phyloP scores from a whole-genome alignment of 78 protist genomes.

The Capsaspora owczarzaki region DNA sequence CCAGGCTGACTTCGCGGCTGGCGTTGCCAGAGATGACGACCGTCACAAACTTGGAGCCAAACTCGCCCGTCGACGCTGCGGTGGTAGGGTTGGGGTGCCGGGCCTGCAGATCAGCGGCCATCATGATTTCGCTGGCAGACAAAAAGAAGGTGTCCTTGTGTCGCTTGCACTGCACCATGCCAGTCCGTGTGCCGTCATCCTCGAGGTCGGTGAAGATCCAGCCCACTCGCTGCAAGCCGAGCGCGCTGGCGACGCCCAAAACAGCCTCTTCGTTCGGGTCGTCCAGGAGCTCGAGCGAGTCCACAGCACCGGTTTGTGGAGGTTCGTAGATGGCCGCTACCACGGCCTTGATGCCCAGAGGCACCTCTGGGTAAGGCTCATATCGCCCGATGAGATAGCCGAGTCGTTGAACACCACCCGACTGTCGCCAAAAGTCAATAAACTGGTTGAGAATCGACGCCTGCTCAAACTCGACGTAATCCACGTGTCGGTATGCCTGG shows the following conservation, averaged over 20 bases:
- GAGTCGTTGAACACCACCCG: conserved; percentile 32
- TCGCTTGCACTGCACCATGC: conserved; percentile 28
- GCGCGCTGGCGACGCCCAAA: neutral
- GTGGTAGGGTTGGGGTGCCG: conserved; percentile 11
- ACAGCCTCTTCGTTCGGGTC: conserved; percentile 2
- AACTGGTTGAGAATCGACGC: conserved; percentile 19
- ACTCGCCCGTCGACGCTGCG: conserved; percentile 13
- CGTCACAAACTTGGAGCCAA: conserved; percentile 42
- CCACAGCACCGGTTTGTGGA: neutral
- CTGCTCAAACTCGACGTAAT: conserved; percentile 34
- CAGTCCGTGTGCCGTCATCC: conserved; percentile 18
- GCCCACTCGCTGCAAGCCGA: conserved; percentile 16
- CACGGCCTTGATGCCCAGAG: conserved; percentile 40
- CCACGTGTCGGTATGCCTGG: conserved; percentile 31
- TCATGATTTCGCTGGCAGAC: conserved; percentile 2
- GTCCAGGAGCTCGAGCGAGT: neutral
- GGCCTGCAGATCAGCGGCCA: conserved; percentile 27
- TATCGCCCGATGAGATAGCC: conserved; percentile 34
- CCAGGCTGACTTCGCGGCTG: neutral
- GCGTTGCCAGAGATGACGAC: conserved; percentile 29
- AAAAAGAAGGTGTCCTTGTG: conserved; percentile 29
- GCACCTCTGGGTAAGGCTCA: conserved; percentile 18
- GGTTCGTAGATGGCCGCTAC: conserved; percentile 51
- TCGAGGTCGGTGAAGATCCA: conserved; percentile 44
- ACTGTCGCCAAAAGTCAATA: conserved; percentile 19